Evolutionary conservation across 2,329 filamentous ascomycete genomes (phyloP).

Genomic region (Escovopsis sp.): DNA sequence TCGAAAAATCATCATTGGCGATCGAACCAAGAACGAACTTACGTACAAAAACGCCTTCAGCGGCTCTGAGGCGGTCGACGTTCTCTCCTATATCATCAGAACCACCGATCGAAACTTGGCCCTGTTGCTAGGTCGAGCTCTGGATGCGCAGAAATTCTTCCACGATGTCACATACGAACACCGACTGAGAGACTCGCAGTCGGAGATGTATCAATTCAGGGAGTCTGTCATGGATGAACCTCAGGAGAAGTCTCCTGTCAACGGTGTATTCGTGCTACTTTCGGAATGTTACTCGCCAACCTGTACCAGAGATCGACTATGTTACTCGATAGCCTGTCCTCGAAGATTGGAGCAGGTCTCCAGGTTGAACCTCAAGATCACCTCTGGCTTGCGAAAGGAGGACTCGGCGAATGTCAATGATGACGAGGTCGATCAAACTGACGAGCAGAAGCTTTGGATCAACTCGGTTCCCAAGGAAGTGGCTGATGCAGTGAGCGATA

Average conservation of each 20-base stretch:
- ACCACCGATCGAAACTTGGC: conserved; percentile 93
- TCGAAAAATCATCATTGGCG: conserved; percentile 70
- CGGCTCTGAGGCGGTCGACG: conserved; percentile 86
- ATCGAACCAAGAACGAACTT: conserved; percentile 89
- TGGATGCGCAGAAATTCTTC: conserved; percentile 98
- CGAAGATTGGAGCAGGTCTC: conserved; percentile 89
- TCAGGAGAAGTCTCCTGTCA: conserved; percentile 60
- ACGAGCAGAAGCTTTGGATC: conserved; percentile 98
- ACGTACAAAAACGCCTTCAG: conserved; percentile 97
- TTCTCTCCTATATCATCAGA: conserved; percentile 92
- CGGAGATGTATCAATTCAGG: conserved; percentile 92
- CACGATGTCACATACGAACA: conserved; percentile 99
- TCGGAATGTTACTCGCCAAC: conserved; percentile 98
- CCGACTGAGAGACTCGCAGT: conserved; percentile 79
- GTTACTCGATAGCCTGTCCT: conserved; percentile 95
- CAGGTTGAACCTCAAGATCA: conserved; percentile 81
- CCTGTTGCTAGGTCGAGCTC: conserved; percentile 71
- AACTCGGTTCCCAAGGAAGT: conserved; percentile 95
- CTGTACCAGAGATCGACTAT: conserved; percentile 86
- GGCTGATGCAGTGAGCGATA: conserved; percentile 75
- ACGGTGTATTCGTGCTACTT: conserved; percentile 89
- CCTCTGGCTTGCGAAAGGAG: conserved; percentile 64
- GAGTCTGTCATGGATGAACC: conserved; percentile 77
- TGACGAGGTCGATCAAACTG: conserved; percentile 68
- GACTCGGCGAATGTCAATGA: conserved; percentile 48